Conservation (phyloP, 768 basidiomycete genomes). For the Russula lepida region DNA sequence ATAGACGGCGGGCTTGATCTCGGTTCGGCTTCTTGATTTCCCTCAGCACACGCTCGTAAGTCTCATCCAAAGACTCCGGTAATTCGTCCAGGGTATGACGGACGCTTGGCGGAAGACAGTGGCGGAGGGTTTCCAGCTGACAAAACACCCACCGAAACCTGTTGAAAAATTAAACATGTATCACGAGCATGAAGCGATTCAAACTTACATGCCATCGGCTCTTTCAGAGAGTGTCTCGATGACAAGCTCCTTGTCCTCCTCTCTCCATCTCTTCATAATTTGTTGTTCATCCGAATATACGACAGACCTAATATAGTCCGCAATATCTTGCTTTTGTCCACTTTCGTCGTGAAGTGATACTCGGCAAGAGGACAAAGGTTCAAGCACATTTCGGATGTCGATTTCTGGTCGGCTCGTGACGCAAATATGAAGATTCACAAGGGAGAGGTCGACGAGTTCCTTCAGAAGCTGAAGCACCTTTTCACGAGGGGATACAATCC, state of each 20-base stretch:
- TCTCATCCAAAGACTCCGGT: not conserved
- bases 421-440: not conserved
- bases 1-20: not conserved
- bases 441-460: not conserved
- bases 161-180: not conserved
- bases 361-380: not conserved
- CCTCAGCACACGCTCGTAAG: not conserved
- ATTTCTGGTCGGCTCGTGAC: slow-evolving; percentile 4
- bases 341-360: not conserved
- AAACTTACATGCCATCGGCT: slow-evolving; percentile 9
- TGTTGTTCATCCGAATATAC: not conserved
- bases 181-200: not conserved
- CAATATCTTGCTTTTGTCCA: not conserved
- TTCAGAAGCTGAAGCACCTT: not conserved
- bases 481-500: not conserved
- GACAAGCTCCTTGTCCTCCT: not conserved
- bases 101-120: not conserved
- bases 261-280: not conserved
- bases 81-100: not conserved
- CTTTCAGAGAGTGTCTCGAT: not conserved
- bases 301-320: not conserved
- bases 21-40: not conserved
- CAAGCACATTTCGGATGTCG: not conserved
- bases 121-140: not conserved
- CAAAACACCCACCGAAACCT: not conserved